Base-by-base conservation (phyloP, 1,139 yeast genomes). In the Groenewaldozyma auringiensis region DNA sequence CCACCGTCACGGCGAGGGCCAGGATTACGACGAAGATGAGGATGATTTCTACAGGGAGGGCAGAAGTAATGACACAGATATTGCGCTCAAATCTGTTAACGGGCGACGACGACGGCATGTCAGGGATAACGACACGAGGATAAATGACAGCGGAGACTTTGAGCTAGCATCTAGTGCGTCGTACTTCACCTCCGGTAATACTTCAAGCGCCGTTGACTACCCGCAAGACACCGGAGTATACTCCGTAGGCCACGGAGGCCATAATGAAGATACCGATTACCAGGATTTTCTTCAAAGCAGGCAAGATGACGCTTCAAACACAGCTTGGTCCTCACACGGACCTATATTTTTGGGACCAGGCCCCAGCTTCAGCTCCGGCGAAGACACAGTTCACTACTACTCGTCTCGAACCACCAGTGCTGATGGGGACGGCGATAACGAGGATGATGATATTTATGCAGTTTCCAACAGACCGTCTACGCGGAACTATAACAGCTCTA, bases 131-230 rank as follows among this genome's bases (percentile, higher is more conserved):
- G 20, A 14, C 8, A 21, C 3, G 6, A 8, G n/a, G 31, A 4
- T 21, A 13, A 35, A 9, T 14, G 32, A 38, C n/a, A 27, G 22
- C 8, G 20, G 17, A 9, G 41, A 38, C 4, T 20, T 20, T 14
- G 14, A n/a, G 6, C 33, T 38, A 32, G 36, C 36, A 13, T 13
- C 38, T 17, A 35, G 38, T 20, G 37, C 13, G 4, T 41, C 48
- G 2, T 53, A 47, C 33, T 53, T 47, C 43, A 45, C 53, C 13
- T 50, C 57, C 9, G 56, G 56, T 42, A 53, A 50, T 17, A 52
- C 56, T 3, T 42, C 52, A 13, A 33, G 40, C 18, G 43, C 25
- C 11, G 33, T 39, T 25, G 29, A 25, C 11, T 6, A 11, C 11
- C 9, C 29, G 6, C n/a, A n/a, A n/a, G 11, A 6, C 9, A 25